A percentile compares a stretch with the other conserved stretches of the same genome.
phyloP scores from a whole-genome alignment of 768 basidiomycete species.

The Russula lepida region DNA sequence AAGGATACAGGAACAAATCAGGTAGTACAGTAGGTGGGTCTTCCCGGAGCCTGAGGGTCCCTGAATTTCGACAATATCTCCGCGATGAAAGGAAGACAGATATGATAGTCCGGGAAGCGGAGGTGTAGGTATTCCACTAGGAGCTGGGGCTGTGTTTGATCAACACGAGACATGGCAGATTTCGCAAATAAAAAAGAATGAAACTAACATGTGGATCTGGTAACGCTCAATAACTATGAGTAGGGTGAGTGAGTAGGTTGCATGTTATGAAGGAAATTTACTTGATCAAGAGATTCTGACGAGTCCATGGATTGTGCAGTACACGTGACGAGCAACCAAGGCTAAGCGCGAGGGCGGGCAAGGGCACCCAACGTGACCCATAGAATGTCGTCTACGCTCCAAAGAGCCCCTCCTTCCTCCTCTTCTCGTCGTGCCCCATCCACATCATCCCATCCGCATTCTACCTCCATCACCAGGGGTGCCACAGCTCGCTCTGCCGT shows the following conservation, averaged over 20 bases:
- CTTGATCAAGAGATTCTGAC: conserved; percentile 13
- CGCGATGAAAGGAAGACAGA: conserved; percentile 34
- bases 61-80: conserved; percentile 70
- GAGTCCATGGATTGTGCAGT: not conserved
- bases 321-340: conserved; percentile 4
- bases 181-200: not conserved
- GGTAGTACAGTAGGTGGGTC: conserved; percentile 64
- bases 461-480: conserved; percentile 41
- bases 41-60: conserved; percentile 71
- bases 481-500: conserved; percentile 60
- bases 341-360: too few species aligned
- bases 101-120: conserved; percentile 10
- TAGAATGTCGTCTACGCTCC: conserved; percentile 26
- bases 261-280: not conserved
- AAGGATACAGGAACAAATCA: conserved; percentile 51
- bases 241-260: not conserved
- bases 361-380: not conserved
- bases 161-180: not conserved
- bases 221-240: conserved; percentile 4
- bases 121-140: conserved; percentile 3
- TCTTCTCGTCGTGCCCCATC: conserved; percentile 38
- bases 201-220: conserved; percentile 11
- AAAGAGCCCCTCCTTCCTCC: conserved; percentile 31
- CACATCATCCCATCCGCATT: conserved; percentile 27
- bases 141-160: conserved; percentile 6